phyloP scores from a whole-genome alignment of 1,284 basidiomycete genomes.

The Leccinum insolens region DNA sequence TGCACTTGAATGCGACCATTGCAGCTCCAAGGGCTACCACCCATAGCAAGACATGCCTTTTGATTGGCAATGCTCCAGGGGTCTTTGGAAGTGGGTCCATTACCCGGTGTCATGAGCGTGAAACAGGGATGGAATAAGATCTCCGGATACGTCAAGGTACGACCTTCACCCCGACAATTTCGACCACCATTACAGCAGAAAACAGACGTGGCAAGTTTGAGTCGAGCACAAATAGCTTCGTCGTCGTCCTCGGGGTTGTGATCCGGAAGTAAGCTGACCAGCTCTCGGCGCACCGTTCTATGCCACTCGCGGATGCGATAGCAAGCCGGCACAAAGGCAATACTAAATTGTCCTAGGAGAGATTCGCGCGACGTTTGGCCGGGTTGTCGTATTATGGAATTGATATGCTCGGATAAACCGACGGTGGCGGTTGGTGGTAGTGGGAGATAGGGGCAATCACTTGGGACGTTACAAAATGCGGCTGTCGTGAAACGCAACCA shows the following conservation, averaged over 20 bases:
- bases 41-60: constrained; percentile 28
- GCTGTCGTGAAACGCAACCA: constrained; percentile 26
- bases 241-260: constrained; percentile 25
- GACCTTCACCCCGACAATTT: constrained; percentile 22
- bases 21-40: constrained; percentile 37
- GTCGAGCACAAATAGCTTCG: constrained; percentile 19
- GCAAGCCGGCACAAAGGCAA: constrained; percentile 18
- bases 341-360: constrained; percentile 21
- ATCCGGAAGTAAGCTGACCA: constrained; percentile 31
- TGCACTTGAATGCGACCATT: constrained; percentile 26
- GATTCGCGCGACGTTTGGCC: constrained; percentile 6
- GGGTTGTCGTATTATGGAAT: constrained; percentile 30
- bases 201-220: constrained; percentile 34
- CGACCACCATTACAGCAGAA: constrained; percentile 25
- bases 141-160: constrained; percentile 29
- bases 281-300: constrained; percentile 26
- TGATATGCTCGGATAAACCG: constrained; percentile 24
- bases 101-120: constrained; percentile 12
- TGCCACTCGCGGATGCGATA: constrained; percentile 29
- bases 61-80: constrained; percentile 26
- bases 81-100: constrained; percentile 22
- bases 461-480: constrained; percentile 19
- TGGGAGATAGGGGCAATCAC: constrained; percentile 24
- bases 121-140: constrained; percentile 36
- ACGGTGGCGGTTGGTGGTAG: constrained; percentile 29